Conservation (phyloP, 2,329 filamentous ascomycete genomes). For the Ophiostoma tasmaniense region DNA sequence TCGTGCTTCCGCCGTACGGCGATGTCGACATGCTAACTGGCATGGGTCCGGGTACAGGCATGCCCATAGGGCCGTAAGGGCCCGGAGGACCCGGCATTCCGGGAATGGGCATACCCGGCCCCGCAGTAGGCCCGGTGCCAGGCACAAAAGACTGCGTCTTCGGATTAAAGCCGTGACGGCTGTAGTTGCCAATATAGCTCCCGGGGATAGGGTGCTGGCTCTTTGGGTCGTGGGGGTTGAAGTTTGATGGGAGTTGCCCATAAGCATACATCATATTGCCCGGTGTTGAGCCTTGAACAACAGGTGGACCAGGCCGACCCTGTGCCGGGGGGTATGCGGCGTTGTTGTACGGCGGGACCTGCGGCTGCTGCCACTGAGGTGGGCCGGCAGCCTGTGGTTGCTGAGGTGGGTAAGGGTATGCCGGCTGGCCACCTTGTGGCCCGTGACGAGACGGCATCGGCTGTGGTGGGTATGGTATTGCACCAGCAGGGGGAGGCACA, state of each 20-base stretch:
- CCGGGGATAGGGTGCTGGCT: conserved; percentile 76
- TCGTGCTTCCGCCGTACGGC: conserved; percentile 35
- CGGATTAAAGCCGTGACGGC: conserved; percentile 82
- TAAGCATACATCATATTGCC: conserved; percentile 58
- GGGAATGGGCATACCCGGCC: conserved; percentile 3
- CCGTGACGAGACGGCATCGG: conserved; percentile 20
- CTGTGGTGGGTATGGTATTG: conserved; percentile 31
- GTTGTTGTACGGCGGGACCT: conserved; percentile 24
- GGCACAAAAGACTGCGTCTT: conserved; percentile 91
- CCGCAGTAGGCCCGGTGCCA: conserved; percentile 40
- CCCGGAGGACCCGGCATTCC: neutral
- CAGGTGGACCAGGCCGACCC: conserved; percentile 18
- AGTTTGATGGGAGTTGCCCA: conserved; percentile 65
- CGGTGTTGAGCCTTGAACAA: conserved; percentile 18
- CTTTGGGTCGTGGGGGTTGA: conserved; percentile 62
- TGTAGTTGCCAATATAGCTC: conserved; percentile 51
- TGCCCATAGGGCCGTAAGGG: neutral
- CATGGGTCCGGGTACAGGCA: conserved; percentile 5
- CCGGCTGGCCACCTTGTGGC: conserved; percentile 2
- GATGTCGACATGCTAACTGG: conserved; percentile 24
- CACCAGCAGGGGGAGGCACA: conserved; percentile 37
- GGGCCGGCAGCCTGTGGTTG: conserved; percentile 24
- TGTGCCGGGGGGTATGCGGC: conserved; percentile 22
- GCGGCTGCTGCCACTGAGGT: conserved; percentile 23
- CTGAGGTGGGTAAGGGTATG: conserved; percentile 29